Percentiles rank a stretch among this genome's conserved stretches.
These are phyloP conservation scores for Candida glucosophila DNA, from an alignment of 1,139 yeast species.

Conservation along the genomic window DNA sequence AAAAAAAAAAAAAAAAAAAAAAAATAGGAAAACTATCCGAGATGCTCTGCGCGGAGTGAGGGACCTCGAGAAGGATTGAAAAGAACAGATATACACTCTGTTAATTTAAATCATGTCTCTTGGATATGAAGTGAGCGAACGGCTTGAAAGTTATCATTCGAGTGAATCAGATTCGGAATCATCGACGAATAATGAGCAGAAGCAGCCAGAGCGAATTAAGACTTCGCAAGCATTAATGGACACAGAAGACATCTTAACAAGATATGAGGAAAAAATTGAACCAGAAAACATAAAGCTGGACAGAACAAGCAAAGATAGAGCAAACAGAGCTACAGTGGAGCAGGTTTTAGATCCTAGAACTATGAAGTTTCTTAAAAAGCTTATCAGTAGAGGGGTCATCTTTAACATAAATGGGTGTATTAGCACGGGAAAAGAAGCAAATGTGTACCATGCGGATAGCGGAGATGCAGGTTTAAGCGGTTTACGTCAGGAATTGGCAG, in stretches of 20 bases:
- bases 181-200: conserved; percentile 6
- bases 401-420: conserved; percentile 89
- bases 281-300: conserved; percentile 51
- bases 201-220: conserved; percentile 1
- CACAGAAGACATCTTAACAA: conserved; percentile 52
- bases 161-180: conserved; percentile 8
- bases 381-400: conserved; percentile 75
- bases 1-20: too few relatives aligned
- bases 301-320: conserved; percentile 64
- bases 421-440: conserved; percentile 97
- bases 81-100: too few relatives aligned
- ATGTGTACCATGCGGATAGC: conserved; percentile 88
- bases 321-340: conserved; percentile 94
- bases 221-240: conserved; percentile 22
- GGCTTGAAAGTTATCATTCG: conserved; percentile 3
- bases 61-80: too few relatives aligned
- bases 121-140: neutral
- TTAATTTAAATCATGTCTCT: too few relatives aligned
- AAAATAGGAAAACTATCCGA: too few relatives aligned
- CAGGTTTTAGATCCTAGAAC: conserved; percentile 96
- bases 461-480: conserved; percentile 40
- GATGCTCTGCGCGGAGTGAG: too few relatives aligned
- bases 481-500: conserved; percentile 69
- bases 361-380: conserved; percentile 67
- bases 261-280: conserved; percentile 56